Conservation (phyloP, 2,329 filamentous ascomycete genomes). For the Sarocladium kiliense region DNA sequence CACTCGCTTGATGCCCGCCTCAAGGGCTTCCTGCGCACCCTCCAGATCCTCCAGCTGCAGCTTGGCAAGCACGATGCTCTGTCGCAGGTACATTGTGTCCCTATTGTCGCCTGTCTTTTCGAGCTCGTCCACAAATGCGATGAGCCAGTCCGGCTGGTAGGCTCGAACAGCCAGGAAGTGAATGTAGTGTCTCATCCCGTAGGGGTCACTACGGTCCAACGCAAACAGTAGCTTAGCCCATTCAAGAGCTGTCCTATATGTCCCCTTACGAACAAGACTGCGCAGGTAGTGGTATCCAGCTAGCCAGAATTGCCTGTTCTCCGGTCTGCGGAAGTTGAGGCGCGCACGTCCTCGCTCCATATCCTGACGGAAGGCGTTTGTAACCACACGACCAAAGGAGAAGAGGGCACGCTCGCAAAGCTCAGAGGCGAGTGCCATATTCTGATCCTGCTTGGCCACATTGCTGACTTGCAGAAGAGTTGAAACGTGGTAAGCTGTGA, state of each 20-base stretch:
- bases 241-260: slow-evolving; percentile 86
- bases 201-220: slow-evolving; percentile 74
- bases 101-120: slow-evolving; percentile 29
- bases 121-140: slow-evolving; percentile 57
- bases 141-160: slow-evolving; percentile 68
- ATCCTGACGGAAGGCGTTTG: slow-evolving; percentile 74
- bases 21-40: slow-evolving; percentile 60
- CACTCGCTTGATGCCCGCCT: slow-evolving; percentile 62
- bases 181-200: slow-evolving; percentile 73
- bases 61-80: slow-evolving; percentile 72
- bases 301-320: slow-evolving; percentile 91
- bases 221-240: slow-evolving; percentile 84
- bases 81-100: slow-evolving; percentile 62
- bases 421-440: slow-evolving; percentile 80
- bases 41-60: slow-evolving; percentile 63
- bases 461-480: slow-evolving; percentile 91
- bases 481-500: slow-evolving; percentile 77
- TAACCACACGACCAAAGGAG: slow-evolving; percentile 82
- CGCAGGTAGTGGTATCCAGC: slow-evolving; percentile 84
- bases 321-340: slow-evolving; percentile 72
- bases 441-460: slow-evolving; percentile 86
- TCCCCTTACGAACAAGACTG: slow-evolving; percentile 84
- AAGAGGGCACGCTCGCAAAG: slow-evolving; percentile 88
- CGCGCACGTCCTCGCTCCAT: slow-evolving; percentile 74
- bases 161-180: slow-evolving; percentile 83